Base-by-base conservation (phyloP, 1,284 basidiomycete genomes). In the Ganoderma leucocontextum region DNA sequence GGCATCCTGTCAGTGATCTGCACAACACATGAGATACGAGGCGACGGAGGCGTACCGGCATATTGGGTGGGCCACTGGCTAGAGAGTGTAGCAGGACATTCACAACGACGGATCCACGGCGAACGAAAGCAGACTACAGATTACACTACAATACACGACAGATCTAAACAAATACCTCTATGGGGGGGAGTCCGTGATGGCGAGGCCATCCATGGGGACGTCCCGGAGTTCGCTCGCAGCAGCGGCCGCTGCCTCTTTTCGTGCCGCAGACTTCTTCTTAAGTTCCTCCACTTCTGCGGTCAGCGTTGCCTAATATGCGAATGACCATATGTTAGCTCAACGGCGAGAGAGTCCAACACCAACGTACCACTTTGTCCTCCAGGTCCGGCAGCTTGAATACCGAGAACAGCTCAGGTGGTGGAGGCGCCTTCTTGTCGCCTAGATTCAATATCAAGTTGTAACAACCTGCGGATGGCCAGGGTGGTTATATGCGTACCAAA, bases 341-440 rank as follows among this genome's bases (percentile, higher is more conserved):
- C 25, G 7, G 39, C 13, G n/a, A 41, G 5, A 60, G 39, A 29
- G 49, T 25, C 29, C 29, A 52, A 58, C 13, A 1, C 29, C 60
- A 44, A 82, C 88, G 58, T 70, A 91, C 91, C 65, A 84, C 78
- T 75, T 89, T 88, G 13, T 82, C 82, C 65, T 91, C 87, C 12
- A 94, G 75, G 13, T 91, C 89, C 8, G 81, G 73, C 67, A 86
- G 81, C 73, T 89, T 82, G 76, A 92, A 92, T 60, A 87, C 85
- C 2, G 87, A 73, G 63, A 87, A 92, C 5, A 89, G 83, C 0
- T 82, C 52, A 3, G 69, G 69, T 2, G 70, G 70, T 19, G 70
- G 60, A 33, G 80, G 75, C 7, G 78, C 80, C 75, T 85, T 86
- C 68, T 75, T 73, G 66, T 85, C 82, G 39, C 84, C 88, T 89